Evolutionary conservation across 2,329 filamentous ascomycete genomes (phyloP).

Genomic region (Ophiostoma tasmaniense): DNA sequence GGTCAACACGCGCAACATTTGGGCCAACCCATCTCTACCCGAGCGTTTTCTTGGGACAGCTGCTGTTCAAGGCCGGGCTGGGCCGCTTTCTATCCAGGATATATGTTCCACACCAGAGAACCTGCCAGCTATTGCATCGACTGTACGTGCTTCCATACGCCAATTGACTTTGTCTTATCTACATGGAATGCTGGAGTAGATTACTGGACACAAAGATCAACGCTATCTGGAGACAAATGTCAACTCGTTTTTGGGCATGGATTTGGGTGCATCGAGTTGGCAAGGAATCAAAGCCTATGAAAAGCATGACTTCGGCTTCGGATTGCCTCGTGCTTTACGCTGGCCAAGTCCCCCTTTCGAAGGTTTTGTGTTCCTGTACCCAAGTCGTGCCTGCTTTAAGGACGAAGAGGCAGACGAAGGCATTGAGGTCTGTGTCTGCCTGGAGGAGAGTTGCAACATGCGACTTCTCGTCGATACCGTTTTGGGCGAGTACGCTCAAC

Average conservation of each 20-base stretch:
- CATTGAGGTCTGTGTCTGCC: neutral
- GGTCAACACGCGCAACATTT: neutral
- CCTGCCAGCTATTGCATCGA: neutral
- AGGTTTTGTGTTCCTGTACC: neutral
- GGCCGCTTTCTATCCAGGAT: neutral
- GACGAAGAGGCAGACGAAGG: neutral
- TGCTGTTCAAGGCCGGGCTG: neutral
- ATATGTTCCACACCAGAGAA: neutral
- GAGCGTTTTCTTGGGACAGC: neutral
- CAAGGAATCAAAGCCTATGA: neutral
- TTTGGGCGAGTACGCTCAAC: neutral
- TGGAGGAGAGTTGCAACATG: neutral
- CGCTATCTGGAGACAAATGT: neutral
- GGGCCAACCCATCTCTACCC: neutral
- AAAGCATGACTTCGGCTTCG: neutral
- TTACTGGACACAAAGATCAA: neutral
- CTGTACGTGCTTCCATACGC: neutral
- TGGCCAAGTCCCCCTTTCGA: neutral
- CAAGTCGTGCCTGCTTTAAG: neutral
- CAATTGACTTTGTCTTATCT: neutral
- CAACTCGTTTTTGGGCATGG: neutral
- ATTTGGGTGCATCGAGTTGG: neutral
- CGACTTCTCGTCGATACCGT: neutral
- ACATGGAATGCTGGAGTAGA: neutral
- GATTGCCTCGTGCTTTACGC: neutral